Evolutionary conservation across 2,329 filamentous ascomycete genomes (phyloP).

Genomic region (Sarocladium brachiariae): DNA sequence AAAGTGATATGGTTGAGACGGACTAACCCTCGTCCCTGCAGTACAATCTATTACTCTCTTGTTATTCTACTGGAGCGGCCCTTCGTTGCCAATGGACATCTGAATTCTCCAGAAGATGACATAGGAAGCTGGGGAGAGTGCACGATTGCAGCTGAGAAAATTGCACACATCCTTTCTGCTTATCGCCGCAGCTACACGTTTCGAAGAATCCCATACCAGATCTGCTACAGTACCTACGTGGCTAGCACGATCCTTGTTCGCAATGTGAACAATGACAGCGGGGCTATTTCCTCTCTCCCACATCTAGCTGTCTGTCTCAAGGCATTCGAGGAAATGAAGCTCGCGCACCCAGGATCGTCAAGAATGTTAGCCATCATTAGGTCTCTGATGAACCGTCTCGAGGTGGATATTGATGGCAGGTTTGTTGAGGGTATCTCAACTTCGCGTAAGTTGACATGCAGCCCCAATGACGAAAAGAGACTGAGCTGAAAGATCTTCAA

Average conservation of each 20-base stretch:
- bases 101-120: constrained; percentile 11
- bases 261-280: constrained; percentile 22
- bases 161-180: constrained; percentile 23
- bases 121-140: constrained; percentile 22
- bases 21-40: too few species aligned
- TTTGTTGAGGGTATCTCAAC: background rate
- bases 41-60: constrained; percentile 25
- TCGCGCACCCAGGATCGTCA: constrained; percentile 19
- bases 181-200: constrained; percentile 26
- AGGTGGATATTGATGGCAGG: background rate
- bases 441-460: background rate
- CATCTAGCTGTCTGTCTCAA: constrained; percentile 18
- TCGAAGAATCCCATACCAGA: constrained; percentile 26
- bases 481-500: background rate
- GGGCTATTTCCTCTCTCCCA: constrained; percentile 18
- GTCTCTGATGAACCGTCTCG: background rate
- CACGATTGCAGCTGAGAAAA: constrained; percentile 26
- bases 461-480: background rate
- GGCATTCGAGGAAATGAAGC: constrained; percentile 24
- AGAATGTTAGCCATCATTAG: constrained; percentile 11
- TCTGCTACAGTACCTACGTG: constrained; percentile 31
- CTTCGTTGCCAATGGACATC: constrained; percentile 22
- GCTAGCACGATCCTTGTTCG: constrained; percentile 33
- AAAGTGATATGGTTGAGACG: too few species aligned
- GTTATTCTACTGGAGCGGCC: constrained; percentile 30